Base-by-base conservation (phyloP, 177 flowering plant genomes). In the Vitis hybrid region DNA sequence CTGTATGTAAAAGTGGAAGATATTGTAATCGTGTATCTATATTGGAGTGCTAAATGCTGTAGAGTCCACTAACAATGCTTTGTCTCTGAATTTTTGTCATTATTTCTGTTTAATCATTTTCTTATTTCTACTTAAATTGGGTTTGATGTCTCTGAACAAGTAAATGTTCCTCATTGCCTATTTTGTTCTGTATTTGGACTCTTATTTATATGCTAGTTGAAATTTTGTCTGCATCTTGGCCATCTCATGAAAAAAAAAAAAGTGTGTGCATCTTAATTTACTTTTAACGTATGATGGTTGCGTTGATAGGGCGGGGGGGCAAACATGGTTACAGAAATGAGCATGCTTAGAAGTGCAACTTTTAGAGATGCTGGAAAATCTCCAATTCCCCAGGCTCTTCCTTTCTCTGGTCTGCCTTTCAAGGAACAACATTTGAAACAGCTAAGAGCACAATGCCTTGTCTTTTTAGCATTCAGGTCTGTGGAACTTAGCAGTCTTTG, bases 381-480 rank as follows among this genome's bases (percentile, higher is more conserved):
- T 79, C 76, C 86, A 56, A 59, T 77, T 19, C 58, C 83, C 56
- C 87, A 78, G 71, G 72, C 72, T 77, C 67, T 85, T 12, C 59
- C 59, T 60, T 55, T 58, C 16, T 58, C 91, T 20, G 77, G 75
- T 70, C 72, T 77, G 86, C 98, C 93, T 52, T 96, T 96, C 70
- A 89, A 86, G 78, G 99, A 92, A 69, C 97, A 94, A 45, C 98
- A 96, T 72, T 71, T 96, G 81, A 94, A 86, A 71, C 99, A 94
- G 74, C 97, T 96, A 50, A 87, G 98, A 76, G 99, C 99, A 9
- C 99, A 96, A 78, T 96, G 99, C 76, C 94, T 96, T 74, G 99
- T 96, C n/a, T 94, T 90, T 82, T 79, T 96, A 71, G 97, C 98
- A 62, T 89, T 96, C 83, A 89, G 97, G 99, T 85, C 70, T 64